Conservation (phyloP, 495 filamentous ascomycete species). For the Jackrogersella minutella region DNA sequence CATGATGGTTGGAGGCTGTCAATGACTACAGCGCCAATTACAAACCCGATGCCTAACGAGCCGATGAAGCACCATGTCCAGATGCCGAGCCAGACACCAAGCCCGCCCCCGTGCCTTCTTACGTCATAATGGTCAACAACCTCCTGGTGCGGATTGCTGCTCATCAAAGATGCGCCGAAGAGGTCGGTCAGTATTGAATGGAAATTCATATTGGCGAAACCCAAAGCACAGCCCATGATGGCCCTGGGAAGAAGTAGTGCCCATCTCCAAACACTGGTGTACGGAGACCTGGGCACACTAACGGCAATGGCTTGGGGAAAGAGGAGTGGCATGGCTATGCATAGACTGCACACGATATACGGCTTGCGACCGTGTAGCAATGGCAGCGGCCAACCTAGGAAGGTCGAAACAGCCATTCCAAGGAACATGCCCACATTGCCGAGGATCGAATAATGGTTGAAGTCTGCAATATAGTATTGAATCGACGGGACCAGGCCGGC, state of each 20-base stretch:
- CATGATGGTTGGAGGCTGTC: conserved; percentile 66
- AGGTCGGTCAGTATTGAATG: conserved; percentile 73
- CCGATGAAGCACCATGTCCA: conserved; percentile 79
- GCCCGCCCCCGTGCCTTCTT: conserved; percentile 74
- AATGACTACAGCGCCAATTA: conserved; percentile 72
- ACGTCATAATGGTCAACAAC: conserved; percentile 68
- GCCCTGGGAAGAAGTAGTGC: conserved; percentile 68
- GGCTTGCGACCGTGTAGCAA: conserved; percentile 80
- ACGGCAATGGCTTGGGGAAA: conserved; percentile 76
- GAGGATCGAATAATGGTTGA: conserved; percentile 68
- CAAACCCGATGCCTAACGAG: conserved; percentile 71
- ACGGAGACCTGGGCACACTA: conserved; percentile 61
- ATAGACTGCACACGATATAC: conserved; percentile 70
- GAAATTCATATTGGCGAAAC: conserved; percentile 80
- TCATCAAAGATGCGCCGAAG: conserved; percentile 76
- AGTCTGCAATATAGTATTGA: conserved; percentile 73
- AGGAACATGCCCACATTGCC: conserved; percentile 77
- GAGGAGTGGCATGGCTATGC: conserved; percentile 73
- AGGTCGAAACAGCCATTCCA: conserved; percentile 70
- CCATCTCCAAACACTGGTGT: conserved; percentile 62
- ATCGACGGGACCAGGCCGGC: conserved; percentile 78
- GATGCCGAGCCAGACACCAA: conserved; percentile 79
- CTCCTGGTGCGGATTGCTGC: conserved; percentile 74
- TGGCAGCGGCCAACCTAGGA: conserved; percentile 76
- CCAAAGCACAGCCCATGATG: conserved; percentile 70